These are phyloP conservation scores for Larix kaempferi DNA, from an alignment of 75 land plant genomes.

Conservation along the genomic window DNA sequence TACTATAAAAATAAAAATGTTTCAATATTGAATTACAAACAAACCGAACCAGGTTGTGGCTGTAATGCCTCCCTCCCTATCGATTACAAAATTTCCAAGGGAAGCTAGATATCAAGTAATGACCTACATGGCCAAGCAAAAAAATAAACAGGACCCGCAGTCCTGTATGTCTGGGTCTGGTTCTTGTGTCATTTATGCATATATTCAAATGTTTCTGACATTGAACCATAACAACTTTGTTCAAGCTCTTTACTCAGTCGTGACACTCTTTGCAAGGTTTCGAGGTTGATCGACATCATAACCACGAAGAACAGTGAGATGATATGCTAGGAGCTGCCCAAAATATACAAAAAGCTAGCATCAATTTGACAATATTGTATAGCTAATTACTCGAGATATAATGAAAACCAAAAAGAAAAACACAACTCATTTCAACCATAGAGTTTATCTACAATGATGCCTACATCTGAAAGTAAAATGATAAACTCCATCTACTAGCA, in stretches of 20 bases:
- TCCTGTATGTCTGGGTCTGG: not conserved
- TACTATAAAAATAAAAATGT: no score
- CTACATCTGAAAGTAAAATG: not conserved
- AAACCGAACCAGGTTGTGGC: not conserved
- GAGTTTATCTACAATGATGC: not conserved
- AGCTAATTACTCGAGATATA: not conserved
- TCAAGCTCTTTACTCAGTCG: slow-evolving; percentile 53
- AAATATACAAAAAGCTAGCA: slow-evolving; percentile 3
- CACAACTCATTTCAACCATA: not conserved
- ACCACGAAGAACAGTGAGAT: slow-evolving; percentile 86
- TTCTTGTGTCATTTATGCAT: not conserved
- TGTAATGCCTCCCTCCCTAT: not conserved
- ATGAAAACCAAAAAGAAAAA: not conserved
- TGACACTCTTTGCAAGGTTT: slow-evolving; percentile 97
- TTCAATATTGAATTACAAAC: not conserved
- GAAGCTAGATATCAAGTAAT: not conserved
- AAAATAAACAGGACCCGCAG: not conserved
- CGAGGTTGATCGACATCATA: slow-evolving; percentile 93
- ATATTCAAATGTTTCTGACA: not conserved
- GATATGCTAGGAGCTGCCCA: slow-evolving; percentile 86
- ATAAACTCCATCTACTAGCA: not conserved
- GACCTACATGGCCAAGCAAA: not conserved
- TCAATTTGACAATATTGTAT: slow-evolving; percentile 3
- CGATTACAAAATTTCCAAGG: not conserved
- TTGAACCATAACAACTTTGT: not conserved